These are phyloP conservation scores for Peronosclerospora sorghi DNA, from an alignment of 352 stramenopile genomes.

Conservation along the genomic window DNA sequence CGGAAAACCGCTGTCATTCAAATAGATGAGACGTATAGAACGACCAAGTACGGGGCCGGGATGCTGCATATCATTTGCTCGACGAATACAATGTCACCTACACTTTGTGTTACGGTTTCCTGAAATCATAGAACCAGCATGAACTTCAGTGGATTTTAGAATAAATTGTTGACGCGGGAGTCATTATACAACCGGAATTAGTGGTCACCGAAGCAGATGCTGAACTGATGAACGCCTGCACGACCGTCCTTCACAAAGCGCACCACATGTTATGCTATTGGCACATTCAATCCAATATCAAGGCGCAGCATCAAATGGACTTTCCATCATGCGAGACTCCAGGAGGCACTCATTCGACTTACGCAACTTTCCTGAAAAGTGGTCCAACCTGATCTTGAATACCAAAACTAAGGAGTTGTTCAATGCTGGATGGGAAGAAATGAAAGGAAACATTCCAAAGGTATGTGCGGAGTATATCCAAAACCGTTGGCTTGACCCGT, in stretches of 20 bases:
- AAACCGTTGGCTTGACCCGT: not conserved
- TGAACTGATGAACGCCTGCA: not conserved
- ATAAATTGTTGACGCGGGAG: not conserved
- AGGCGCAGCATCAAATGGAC: not conserved
- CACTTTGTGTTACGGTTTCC: not conserved
- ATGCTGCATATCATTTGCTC: not conserved
- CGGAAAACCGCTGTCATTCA: not conserved
- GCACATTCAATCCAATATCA: not conserved
- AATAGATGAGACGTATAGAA: not conserved
- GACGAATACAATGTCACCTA: not conserved
- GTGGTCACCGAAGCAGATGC: not conserved
- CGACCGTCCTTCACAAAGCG: not conserved
- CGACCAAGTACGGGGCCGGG: not conserved
- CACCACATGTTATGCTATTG: not conserved
- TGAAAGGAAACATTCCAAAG: not conserved
- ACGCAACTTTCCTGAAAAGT: not conserved
- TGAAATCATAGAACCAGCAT: not conserved
- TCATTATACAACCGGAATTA: not conserved
- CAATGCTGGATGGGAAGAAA: not conserved
- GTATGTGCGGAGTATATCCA: not conserved
- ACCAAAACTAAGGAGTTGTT: not conserved
- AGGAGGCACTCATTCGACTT: not conserved
- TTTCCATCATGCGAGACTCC: not conserved
- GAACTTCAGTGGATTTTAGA: not conserved
- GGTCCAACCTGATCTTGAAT: not conserved